Percentiles rank a stretch among this genome's conserved stretches.
Conservation (phyloP, 2,329 filamentous ascomycete genomes). For the Fusarium nygamai region DNA sequence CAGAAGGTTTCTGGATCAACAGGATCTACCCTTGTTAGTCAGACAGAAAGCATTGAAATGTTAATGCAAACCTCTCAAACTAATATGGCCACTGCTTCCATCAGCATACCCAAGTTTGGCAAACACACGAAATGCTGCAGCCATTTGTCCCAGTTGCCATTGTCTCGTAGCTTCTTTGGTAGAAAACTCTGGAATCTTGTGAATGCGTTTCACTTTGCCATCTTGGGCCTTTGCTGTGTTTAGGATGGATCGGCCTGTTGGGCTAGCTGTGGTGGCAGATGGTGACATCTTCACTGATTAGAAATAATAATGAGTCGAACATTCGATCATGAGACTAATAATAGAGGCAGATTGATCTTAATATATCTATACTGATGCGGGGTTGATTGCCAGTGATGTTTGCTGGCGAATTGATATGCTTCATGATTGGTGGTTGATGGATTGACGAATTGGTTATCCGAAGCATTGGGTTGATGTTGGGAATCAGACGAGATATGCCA, state of each 20-base stretch:
- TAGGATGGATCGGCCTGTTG: conserved; percentile 6
- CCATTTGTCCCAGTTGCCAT: conserved; percentile 54
- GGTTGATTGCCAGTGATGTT: neutral
- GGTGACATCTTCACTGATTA: conserved; percentile 18
- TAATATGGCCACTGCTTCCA: conserved; percentile 59
- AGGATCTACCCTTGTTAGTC: conserved; percentile 43
- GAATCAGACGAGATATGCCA: neutral
- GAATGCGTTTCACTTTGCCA: conserved; percentile 28
- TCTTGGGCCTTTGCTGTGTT: conserved; percentile 18
- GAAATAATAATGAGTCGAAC: neutral
- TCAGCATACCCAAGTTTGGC: conserved; percentile 57
- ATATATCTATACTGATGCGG: neutral
- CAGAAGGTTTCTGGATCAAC: conserved; percentile 50
- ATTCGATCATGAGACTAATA: neutral
- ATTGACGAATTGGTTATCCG: conserved; percentile 10
- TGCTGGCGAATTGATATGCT: conserved; percentile 3
- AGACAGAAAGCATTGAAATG: rapidly evolving
- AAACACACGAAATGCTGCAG: conserved; percentile 59
- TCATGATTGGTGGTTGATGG: conserved; percentile 15
- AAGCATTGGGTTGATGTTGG: neutral
- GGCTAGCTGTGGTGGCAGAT: conserved; percentile 3
- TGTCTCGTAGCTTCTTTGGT: conserved; percentile 37
- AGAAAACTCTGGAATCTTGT: conserved; percentile 32
- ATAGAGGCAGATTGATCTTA: neutral
- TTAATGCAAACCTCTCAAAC: conserved; percentile 41